phyloP scores from a whole-genome alignment of 2,329 filamentous ascomycete species.

The Verticillium zaregamsianum region DNA sequence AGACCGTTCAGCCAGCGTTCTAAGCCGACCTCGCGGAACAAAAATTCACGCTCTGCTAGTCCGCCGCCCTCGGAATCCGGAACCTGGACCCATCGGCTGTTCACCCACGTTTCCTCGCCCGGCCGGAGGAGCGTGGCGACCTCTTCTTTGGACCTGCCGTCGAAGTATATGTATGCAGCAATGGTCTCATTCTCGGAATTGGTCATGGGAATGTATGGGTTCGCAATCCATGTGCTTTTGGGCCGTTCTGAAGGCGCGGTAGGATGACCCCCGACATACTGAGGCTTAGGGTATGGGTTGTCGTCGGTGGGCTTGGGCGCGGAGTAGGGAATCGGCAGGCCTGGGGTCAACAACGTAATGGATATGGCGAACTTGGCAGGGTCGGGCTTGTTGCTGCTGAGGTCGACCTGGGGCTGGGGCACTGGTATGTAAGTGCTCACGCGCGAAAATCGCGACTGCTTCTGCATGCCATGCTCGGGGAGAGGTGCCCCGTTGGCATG shows the following conservation, averaged over 20 bases:
- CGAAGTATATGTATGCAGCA: constrained; percentile 98
- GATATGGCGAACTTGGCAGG: constrained; percentile 97
- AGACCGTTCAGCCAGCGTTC: constrained; percentile 96
- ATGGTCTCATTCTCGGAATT: constrained; percentile 94
- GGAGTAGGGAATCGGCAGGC: constrained; percentile 87
- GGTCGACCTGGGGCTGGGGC: constrained; percentile 70
- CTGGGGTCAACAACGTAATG: constrained; percentile 88
- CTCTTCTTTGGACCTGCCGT: constrained; percentile 91
- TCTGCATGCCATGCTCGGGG: constrained; percentile 90
- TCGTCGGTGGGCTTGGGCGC: constrained; percentile 73
- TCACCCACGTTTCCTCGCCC: constrained; percentile 98
- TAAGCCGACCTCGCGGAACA: constrained; percentile 94
- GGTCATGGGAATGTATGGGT: constrained; percentile 88
- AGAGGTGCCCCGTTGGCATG: constrained; percentile 78
- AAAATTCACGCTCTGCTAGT: constrained; percentile 90
- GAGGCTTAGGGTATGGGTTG: constrained; percentile 76
- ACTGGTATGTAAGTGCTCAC: constrained; percentile 98
- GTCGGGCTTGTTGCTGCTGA: constrained; percentile 69
- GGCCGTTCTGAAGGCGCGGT: constrained; percentile 43
- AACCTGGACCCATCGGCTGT: constrained; percentile 95
- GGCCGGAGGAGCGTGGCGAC: constrained; percentile 89
- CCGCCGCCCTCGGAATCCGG: constrained; percentile 88
- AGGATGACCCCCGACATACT: constrained; percentile 71
- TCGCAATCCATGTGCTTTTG: constrained; percentile 54
- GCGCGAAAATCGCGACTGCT: constrained; percentile 82